These are phyloP conservation scores for Fusarium foetens DNA, from an alignment of 2,329 filamentous ascomycete species.

Conservation along the genomic window DNA sequence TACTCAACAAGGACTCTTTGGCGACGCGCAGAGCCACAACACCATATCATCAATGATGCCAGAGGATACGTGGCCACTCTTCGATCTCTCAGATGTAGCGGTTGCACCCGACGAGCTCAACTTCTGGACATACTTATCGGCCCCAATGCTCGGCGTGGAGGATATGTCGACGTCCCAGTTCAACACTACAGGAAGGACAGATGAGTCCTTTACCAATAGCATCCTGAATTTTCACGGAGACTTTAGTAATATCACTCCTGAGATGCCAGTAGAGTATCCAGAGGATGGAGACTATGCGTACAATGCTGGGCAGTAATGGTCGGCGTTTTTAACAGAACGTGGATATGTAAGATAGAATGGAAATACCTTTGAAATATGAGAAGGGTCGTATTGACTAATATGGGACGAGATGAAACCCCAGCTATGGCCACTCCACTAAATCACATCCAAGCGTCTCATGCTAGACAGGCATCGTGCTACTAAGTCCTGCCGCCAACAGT, in stretches of 20 bases:
- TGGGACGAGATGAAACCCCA: fast-evolving
- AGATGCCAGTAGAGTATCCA: not conserved
- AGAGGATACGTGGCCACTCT: not conserved
- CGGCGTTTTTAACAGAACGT: not conserved
- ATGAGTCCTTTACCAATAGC: not conserved
- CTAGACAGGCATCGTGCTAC: not conserved
- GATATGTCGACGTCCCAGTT: not conserved
- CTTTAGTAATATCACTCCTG: not conserved
- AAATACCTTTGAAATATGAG: not conserved
- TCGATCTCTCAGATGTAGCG: not conserved
- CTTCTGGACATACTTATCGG: conserved; percentile 12
- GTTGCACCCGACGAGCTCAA: not conserved
- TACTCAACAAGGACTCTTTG: not conserved
- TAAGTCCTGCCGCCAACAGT: not conserved
- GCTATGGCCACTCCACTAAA: not conserved
- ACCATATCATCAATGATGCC: not conserved
- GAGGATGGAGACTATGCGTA: not conserved
- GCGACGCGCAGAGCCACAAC: fast-evolving
- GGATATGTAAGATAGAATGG: not conserved
- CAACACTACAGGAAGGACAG: not conserved
- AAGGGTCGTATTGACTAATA: not conserved
- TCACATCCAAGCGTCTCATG: not conserved
- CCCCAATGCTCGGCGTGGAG: not conserved
- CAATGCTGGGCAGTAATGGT: not conserved
- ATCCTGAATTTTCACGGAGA: conserved; percentile 13